Evolutionary conservation across 164 flowering plant genomes (phyloP).

Genomic region (Macadamia integrifolia): DNA sequence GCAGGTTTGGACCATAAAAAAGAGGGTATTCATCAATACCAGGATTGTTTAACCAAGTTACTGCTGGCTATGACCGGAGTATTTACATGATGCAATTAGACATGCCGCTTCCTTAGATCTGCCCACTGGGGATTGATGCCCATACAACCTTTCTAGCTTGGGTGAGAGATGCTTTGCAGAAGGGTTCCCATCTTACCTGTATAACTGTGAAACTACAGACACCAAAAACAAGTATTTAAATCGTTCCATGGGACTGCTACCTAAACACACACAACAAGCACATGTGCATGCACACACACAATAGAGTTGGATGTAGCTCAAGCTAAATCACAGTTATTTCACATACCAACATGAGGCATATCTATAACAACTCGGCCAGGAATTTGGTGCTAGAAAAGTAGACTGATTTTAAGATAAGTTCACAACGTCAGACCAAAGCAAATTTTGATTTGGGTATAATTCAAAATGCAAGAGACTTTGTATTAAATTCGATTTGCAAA

Average conservation of each 20-base stretch:
- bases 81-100: neutral
- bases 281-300: neutral
- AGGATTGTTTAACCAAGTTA: too few species aligned
- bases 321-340: too few species aligned
- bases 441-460: too few species aligned
- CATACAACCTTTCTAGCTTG: neutral
- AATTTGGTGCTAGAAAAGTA: too few species aligned
- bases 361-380: neutral
- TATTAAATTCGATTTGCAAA: too few species aligned
- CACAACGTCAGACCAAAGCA: too few species aligned
- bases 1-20: too few species aligned
- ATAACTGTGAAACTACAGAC: slow-evolving; percentile 27
- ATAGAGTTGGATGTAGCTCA: too few species aligned
- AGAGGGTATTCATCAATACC: too few species aligned
- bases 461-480: too few species aligned
- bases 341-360: neutral
- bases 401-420: too few species aligned
- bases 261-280: neutral
- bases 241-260: neutral
- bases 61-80: too few species aligned
- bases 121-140: neutral
- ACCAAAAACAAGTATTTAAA: slow-evolving; percentile 5
- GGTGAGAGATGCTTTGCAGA: slow-evolving; percentile 13
- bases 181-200: slow-evolving; percentile 17
- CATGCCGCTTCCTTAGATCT: neutral